Conservation (phyloP, 2,329 filamentous ascomycete genomes). For the Diaporthe capsici region DNA sequence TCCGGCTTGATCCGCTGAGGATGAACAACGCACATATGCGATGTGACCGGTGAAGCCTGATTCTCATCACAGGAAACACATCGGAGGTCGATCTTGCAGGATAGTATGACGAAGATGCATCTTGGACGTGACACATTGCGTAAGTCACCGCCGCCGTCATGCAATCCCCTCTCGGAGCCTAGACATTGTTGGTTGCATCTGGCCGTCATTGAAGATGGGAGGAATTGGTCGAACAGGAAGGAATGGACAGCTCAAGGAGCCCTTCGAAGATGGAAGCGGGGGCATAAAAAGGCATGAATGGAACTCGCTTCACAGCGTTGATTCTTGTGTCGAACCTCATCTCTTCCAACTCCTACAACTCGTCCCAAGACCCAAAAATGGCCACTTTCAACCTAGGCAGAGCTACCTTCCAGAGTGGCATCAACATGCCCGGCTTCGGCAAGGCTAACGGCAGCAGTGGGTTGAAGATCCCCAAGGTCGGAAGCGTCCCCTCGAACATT, state of each 20-base stretch:
- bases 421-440: slow-evolving; percentile 2
- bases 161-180: background rate
- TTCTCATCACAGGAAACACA: background rate
- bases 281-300: background rate
- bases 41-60: background rate
- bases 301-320: background rate
- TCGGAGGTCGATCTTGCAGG: background rate
- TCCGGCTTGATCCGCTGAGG: background rate
- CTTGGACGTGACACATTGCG: background rate
- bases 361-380: background rate
- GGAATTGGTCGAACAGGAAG: background rate
- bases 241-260: background rate
- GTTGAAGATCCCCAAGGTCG: slow-evolving; percentile 12
- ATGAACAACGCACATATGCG: background rate
- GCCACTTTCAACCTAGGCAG: slow-evolving; percentile 25
- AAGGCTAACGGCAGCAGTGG: slow-evolving; percentile 7
- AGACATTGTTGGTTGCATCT: background rate
- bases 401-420: slow-evolving; percentile 21
- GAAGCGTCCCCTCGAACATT: slow-evolving; percentile 18
- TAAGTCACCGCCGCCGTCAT: no score
- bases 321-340: background rate
- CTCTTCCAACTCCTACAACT: background rate
- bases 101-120: background rate
- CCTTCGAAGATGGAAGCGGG: background rate
- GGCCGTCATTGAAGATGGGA: background rate